Evolutionary conservation across 2,329 filamentous ascomycete genomes (phyloP), one percentile per base, ranked within the genome.

Genomic region (Beauveria bassiana): DNA sequence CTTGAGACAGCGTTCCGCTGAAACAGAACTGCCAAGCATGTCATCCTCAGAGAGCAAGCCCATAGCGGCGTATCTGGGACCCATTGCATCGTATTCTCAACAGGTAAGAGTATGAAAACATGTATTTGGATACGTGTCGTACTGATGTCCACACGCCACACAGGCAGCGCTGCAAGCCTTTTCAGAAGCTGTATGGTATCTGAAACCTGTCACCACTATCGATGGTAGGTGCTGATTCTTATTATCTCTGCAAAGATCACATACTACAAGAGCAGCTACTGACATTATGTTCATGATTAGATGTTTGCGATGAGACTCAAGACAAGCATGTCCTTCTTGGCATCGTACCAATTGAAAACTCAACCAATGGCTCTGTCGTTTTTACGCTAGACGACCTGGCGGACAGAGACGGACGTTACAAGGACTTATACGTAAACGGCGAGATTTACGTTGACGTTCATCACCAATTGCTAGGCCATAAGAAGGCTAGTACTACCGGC

Each of bases 341-440:
- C 66, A 89, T 98, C 38, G 89, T 97, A 1, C 95, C 95, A 7
- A 93, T 96, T 74, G 93, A 98, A 72, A 99, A 99, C 78, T 96
- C 90, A 46, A 93, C 91, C 71, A 96, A 98, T 74, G 95, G 95
- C 69, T 88, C 89, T 60, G 95, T 99, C 55, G 86, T 95, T 61
- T 90, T 91, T 73, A 96, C 93, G 0, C 83, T 98, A 26, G 93
- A 97, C 74, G 85, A 93, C 66, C 85, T 99, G 63, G 91, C 91
- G 66, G 91, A 96, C 75, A 81, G 89, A 28, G 77, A 84, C 45
- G 75, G 74, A 47, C 74, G 76, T 49, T 91, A 89, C 70, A 79
- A 80, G 12, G 85, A 90, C 70, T 81, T 97, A 51, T 80, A 82
- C 53, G 89, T 98, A 46, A 90, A 87, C 70, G 90, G 85, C 51